Evolutionary conservation across 495 filamentous ascomycete species (phyloP).

Genomic region (Xylaria longipes): DNA sequence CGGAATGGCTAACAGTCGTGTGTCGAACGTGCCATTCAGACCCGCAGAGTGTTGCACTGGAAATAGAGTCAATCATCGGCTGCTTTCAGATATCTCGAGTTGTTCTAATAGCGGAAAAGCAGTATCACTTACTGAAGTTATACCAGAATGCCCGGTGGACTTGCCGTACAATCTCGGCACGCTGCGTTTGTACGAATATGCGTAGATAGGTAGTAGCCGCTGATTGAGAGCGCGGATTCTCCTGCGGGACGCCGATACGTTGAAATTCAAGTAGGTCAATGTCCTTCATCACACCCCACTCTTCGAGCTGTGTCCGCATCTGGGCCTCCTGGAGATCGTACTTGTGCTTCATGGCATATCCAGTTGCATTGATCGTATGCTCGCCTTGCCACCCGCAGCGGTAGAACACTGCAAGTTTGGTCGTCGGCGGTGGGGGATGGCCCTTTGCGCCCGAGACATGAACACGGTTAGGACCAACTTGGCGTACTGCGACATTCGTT

Average conservation of each 20-base stretch:
- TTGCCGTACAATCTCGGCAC: slow-evolving; percentile 16
- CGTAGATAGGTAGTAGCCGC: slow-evolving; percentile 39
- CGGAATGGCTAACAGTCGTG: slow-evolving; percentile 30
- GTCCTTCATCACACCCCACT: slow-evolving; percentile 24
- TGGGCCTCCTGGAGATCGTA: slow-evolving; percentile 49
- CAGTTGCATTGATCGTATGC: slow-evolving; percentile 39
- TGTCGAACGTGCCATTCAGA: slow-evolving; percentile 34
- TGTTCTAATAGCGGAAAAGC: background rate
- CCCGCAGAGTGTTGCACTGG: slow-evolving; percentile 41
- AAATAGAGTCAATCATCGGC: background rate
- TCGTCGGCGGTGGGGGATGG: slow-evolving; percentile 58
- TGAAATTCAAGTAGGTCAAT: slow-evolving; percentile 39
- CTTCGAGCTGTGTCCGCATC: slow-evolving; percentile 32
- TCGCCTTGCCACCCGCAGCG: slow-evolving; percentile 55
- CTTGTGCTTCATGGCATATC: slow-evolving; percentile 54
- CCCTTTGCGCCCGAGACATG: slow-evolving; percentile 52
- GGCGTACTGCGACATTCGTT: slow-evolving; percentile 53
- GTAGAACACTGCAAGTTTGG: slow-evolving; percentile 59
- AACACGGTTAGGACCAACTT: slow-evolving; percentile 53
- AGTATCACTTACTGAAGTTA: slow-evolving; percentile 21
- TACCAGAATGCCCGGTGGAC: slow-evolving; percentile 30
- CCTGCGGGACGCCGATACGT: slow-evolving; percentile 37
- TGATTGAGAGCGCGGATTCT: slow-evolving; percentile 40
- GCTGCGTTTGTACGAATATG: slow-evolving; percentile 42
- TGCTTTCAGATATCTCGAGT: background rate